Percentiles rank a stretch among this genome's conserved stretches.
Evolutionary conservation across 352 stramenopile species (phyloP).

Genomic region (Globisporangium yorkense): DNA sequence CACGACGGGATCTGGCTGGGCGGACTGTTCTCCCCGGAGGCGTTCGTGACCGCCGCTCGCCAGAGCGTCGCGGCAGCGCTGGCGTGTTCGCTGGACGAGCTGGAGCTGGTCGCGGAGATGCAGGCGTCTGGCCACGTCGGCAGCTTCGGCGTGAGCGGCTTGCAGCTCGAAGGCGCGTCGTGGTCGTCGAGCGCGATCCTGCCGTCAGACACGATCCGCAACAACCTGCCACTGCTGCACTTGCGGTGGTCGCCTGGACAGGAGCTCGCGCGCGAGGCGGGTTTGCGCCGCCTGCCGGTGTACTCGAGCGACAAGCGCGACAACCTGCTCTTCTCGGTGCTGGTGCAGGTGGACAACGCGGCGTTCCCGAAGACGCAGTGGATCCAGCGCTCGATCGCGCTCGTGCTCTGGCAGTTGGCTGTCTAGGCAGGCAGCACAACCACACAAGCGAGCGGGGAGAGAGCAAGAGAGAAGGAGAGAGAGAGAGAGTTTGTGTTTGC

Average conservation of each 20-base stretch:
- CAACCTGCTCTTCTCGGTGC: slow-evolving; percentile 80
- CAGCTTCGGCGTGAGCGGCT: slow-evolving; percentile 55
- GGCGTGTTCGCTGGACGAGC: slow-evolving; percentile 84
- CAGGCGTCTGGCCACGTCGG: slow-evolving; percentile 25
- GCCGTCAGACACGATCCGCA: slow-evolving; percentile 73
- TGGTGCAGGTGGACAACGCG: slow-evolving; percentile 42
- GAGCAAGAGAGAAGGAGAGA: neutral
- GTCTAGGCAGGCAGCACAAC: slow-evolving; percentile 10
- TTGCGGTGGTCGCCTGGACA: slow-evolving; percentile 57
- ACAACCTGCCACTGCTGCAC: slow-evolving; percentile 55
- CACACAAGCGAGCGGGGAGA: neutral
- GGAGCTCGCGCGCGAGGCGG: slow-evolving; percentile 17
- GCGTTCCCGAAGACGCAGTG: slow-evolving; percentile 60
- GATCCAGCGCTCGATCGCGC: slow-evolving; percentile 75
- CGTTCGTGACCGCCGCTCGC: slow-evolving; percentile 89
- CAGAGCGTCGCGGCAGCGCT: slow-evolving; percentile 82
- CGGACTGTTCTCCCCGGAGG: slow-evolving; percentile 91
- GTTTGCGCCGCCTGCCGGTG: slow-evolving; percentile 62
- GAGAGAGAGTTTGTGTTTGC: neutral
- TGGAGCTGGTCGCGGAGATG: slow-evolving; percentile 78
- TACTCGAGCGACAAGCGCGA: slow-evolving; percentile 79
- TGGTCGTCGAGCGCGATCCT: slow-evolving; percentile 66
- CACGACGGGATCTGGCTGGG: slow-evolving; percentile 81
- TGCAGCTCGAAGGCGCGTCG: slow-evolving; percentile 80
- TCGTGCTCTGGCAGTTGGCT: slow-evolving; percentile 73